Evolutionary conservation across 1,284 basidiomycete species (phyloP), one percentile per base, ranked within the genome.

Genomic region (Athelia sp.): DNA sequence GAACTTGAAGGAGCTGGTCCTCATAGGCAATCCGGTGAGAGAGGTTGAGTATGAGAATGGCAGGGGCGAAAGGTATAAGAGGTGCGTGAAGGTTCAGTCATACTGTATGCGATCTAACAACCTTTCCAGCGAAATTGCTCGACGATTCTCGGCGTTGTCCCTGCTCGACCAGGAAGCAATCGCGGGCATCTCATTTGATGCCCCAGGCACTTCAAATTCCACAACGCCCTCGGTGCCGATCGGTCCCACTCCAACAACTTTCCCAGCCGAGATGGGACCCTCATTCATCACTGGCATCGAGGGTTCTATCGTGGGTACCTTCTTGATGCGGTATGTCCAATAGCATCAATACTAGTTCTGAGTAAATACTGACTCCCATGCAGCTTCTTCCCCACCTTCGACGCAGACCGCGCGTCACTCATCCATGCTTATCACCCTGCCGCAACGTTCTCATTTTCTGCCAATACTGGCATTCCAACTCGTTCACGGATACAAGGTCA

Each of bases 401-500:
- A 99, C 67, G 76, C 72, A 23, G 81, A 90, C 56, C 83, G 96
- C 22, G 67, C 74, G 0, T 71, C 76, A 2, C 77, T 97, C 4
- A 59, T 81, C 32, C 76, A 87, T 43, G 92, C 78, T 6, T 99
- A 98, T 64, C 82, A 90, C 53, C 81, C 88, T 0, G 73, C 80
- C 34, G 90, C 95, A 13, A 93, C 92, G 10, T 94, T 98, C 62
- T 96, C 94, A 0, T 87, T 87, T 64, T 86, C 87, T 13, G 79
- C 82, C 57, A 93, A 94, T 64, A 93, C 93, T 2, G 64, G 74
- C 1, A 87, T 94, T 44, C 90, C 92, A 3, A 69, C 75, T 10
- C 87, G 87, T 18, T 87, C 81, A 0, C 80, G 80, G 48, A 72
- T 83, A 52, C 77, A 81, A 64, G 83, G 87, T 10, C 72, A 80